These are phyloP conservation scores for Pinus taeda DNA, from an alignment of 75 land plant genomes.

Conservation along the genomic window DNA sequence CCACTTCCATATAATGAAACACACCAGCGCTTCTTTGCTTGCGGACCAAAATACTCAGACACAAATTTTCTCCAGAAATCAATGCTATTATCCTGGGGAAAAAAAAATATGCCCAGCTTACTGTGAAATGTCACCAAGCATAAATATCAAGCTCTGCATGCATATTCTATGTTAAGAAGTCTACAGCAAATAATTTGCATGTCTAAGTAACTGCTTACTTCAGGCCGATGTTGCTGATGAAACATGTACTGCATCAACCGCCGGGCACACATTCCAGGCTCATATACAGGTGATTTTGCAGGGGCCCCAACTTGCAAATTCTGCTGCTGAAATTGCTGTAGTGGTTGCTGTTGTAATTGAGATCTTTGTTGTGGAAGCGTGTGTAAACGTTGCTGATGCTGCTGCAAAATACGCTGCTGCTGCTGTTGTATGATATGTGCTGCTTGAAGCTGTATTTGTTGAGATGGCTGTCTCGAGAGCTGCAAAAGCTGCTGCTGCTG, in stretches of 20 bases:
- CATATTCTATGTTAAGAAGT: too few relatives aligned
- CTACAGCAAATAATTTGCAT: background rate
- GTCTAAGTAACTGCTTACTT: constrained; percentile 29
- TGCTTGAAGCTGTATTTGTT: constrained; percentile 41
- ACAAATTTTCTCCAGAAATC: constrained; percentile 98
- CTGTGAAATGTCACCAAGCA: too few relatives aligned
- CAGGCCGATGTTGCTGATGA: constrained; percentile 83
- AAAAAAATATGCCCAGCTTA: background rate
- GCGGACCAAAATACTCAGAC: constrained; percentile 84
- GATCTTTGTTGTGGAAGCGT: constrained; percentile 47
- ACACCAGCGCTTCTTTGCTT: constrained; percentile 97
- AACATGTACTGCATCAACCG: constrained; percentile 83
- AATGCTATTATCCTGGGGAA: constrained; percentile 83
- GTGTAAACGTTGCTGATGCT: constrained; percentile 44
- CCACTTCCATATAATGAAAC: constrained; percentile 94
- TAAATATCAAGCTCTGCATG: too few relatives aligned
- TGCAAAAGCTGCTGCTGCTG: constrained; percentile 72
- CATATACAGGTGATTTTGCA: constrained; percentile 52
- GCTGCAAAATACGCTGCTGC: constrained; percentile 38
- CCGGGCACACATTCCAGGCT: constrained; percentile 87
- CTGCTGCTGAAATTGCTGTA: constrained; percentile 33
- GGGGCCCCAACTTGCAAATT: constrained; percentile 45
- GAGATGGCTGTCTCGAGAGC: constrained; percentile 61
- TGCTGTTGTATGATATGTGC: constrained; percentile 68
- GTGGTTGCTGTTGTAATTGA: constrained; percentile 22